Base-by-base conservation (phyloP, 148 eudicot genomes). In the Simmondsia chinensis region DNA sequence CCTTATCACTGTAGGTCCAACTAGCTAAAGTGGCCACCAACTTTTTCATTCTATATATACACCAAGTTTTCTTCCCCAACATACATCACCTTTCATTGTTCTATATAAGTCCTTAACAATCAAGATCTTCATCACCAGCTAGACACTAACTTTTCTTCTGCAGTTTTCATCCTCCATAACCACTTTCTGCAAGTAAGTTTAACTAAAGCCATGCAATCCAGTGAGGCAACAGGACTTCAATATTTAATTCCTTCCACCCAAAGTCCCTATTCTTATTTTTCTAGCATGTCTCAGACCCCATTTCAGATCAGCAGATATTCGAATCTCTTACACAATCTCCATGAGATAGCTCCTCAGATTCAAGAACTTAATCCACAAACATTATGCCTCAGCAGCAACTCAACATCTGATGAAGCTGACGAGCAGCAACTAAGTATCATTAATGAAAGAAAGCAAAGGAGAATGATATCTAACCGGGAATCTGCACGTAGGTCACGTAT, bases 401-500 rank as follows among this genome's bases (percentile, higher is more conserved):
- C 91, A 8, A 82, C 85, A 28, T 87, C 96, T 33, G 88, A 87
- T 50, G 96, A 87, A 49, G 96, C 88, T 19, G 96, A 87, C 52
- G 96, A 83, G 46, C 82, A 76, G 31, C 82, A 81, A 38, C 29
- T 68, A 43, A 70, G 73, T 28, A 53, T 86, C 51, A 81, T 86
- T 34, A 74, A 82, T 20, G 96, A 87, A 63, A 79, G 96, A 59
- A 87, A 83, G 62, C 85, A 83, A 34, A 80, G 94, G 56, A 74
- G 96, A 54, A 88, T 88, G 94, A 88, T 88, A 58, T 88, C 96
- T 23, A 88, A 88, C 54, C 54, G 96, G 45, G 96, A 88, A 47
- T 88, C 96, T 41, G 96, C 96, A 18, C 73, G 96, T 19, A 37
- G 96, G 39, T 88, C 94, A 46, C 85, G 96, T 35, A 83, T 88